These are phyloP conservation scores for Anthracocystis panici-leucophaei DNA, from an alignment of 1,284 basidiomycete species.

Conservation along the genomic window DNA sequence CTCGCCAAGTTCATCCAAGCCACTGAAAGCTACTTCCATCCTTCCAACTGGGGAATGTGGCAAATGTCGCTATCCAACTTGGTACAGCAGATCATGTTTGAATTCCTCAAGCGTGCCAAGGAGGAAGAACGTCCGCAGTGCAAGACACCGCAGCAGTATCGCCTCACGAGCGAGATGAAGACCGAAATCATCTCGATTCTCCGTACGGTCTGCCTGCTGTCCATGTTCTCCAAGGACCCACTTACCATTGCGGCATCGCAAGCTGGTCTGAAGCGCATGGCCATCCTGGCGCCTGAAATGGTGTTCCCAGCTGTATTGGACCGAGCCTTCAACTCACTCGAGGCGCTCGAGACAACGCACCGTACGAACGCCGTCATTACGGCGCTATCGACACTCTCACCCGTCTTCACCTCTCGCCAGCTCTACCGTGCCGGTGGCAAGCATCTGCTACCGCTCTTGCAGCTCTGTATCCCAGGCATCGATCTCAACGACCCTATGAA, in stretches of 20 bases:
- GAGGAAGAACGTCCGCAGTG: constrained; percentile 85
- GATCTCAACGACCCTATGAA: constrained; percentile 95
- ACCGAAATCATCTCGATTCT: constrained; percentile 84
- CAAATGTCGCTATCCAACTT: constrained; percentile 81
- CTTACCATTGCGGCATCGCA: constrained; percentile 72
- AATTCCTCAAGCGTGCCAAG: constrained; percentile 74
- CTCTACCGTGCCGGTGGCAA: constrained; percentile 86
- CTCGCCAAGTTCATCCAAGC: constrained; percentile 89
- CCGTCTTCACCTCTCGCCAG: constrained; percentile 81
- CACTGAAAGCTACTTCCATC: constrained; percentile 92
- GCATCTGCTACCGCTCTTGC: constrained; percentile 87
- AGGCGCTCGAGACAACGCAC: constrained; percentile 74
- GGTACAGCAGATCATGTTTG: constrained; percentile 82
- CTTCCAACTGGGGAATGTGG: constrained; percentile 71
- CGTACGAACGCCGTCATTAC: constrained; percentile 76
- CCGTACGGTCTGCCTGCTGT: constrained; percentile 87
- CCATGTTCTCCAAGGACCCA: constrained; percentile 90
- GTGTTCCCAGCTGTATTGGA: constrained; percentile 94
- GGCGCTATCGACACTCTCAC: constrained; percentile 83
- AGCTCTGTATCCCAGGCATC: constrained; percentile 90
- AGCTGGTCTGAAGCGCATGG: constrained; percentile 75
- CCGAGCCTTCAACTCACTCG: constrained; percentile 88
- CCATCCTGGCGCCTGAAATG: constrained; percentile 84
- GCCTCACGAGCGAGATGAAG: constrained; percentile 85
- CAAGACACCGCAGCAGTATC: constrained; percentile 80